Evolutionary conservation across 2,329 filamentous ascomycete genomes (phyloP).

Genomic region (Uncinocarpus reesii): DNA sequence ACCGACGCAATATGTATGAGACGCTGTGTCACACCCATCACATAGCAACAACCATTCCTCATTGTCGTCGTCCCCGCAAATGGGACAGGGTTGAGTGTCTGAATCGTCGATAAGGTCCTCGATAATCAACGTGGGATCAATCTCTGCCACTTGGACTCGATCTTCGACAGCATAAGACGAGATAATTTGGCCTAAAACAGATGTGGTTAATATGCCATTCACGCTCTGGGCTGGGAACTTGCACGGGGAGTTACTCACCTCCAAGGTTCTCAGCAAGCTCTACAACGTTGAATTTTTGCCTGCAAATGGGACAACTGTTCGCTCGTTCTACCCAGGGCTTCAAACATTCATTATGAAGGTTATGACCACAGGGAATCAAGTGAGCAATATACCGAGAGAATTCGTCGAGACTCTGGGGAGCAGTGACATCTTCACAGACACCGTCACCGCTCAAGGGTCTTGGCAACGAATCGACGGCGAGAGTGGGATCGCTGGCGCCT

Average conservation of each 20-base stretch:
- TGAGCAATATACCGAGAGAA: slow-evolving; percentile 48
- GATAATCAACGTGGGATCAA: slow-evolving; percentile 60
- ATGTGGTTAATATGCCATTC: slow-evolving; percentile 8
- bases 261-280: slow-evolving; percentile 69
- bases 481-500: slow-evolving; percentile 43
- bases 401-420: slow-evolving; percentile 25
- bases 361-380: slow-evolving; percentile 70
- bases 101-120: slow-evolving; percentile 60
- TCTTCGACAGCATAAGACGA: slow-evolving; percentile 49
- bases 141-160: slow-evolving; percentile 66
- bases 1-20: slow-evolving; percentile 85
- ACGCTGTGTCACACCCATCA: slow-evolving; percentile 79
- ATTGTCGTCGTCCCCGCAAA: slow-evolving; percentile 71
- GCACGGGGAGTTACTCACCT: slow-evolving; percentile 48
- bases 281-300: slow-evolving; percentile 80
- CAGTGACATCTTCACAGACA: slow-evolving; percentile 16
- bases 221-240: background rate
- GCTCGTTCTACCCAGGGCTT: slow-evolving; percentile 92
- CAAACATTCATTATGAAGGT: slow-evolving; percentile 84
- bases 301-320: slow-evolving; percentile 96
- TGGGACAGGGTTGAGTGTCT: slow-evolving; percentile 62
- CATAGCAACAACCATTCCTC: slow-evolving; percentile 81
- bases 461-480: slow-evolving; percentile 19
- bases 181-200: slow-evolving; percentile 41
- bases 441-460: slow-evolving; percentile 21